Evolutionary conservation across 805 yeast genomes (phyloP).

Genomic region (Saccharomycopsis amapae): DNA sequence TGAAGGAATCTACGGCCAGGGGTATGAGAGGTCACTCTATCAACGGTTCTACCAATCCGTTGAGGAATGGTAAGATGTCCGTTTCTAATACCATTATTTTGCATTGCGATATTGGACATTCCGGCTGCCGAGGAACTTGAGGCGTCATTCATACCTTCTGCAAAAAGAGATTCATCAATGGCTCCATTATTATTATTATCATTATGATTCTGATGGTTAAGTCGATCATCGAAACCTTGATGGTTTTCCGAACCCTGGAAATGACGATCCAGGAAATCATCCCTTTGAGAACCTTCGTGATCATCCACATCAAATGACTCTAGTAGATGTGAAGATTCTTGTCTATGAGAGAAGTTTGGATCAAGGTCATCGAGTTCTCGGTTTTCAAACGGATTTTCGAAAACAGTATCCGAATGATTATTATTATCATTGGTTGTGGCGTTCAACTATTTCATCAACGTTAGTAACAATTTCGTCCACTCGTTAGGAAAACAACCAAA

Average conservation of each 20-base stretch:
- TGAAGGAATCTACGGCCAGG: constrained; percentile 16
- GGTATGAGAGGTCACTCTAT: constrained; percentile 17
- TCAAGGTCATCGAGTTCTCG: constrained; percentile 13
- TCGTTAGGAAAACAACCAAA: not conserved
- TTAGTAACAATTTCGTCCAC: not conserved
- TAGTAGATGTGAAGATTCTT: not conserved
- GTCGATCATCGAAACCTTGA: too few relatives aligned
- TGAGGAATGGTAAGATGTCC: constrained; percentile 1
- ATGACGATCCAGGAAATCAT: too few relatives aligned
- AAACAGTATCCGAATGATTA: not conserved
- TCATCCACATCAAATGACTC: not conserved
- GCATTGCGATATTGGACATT: too few relatives aligned
- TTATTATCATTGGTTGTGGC: too few relatives aligned
- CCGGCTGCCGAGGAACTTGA: too few relatives aligned
- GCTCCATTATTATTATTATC: too few relatives aligned
- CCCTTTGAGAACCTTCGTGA: too few relatives aligned
- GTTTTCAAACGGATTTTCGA: constrained; percentile 9
- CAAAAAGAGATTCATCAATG: too few relatives aligned
- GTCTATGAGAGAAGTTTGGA: not conserved
- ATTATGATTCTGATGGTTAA: too few relatives aligned
- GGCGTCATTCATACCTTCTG: too few relatives aligned
- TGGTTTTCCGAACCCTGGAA: too few relatives aligned
- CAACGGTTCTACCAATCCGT: constrained; percentile 2
- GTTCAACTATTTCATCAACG: constrained; percentile 1
- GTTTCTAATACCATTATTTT: too few relatives aligned